A percentile compares a stretch with the other conserved stretches of the same genome.
phyloP scores from a whole-genome alignment of 805 yeast species.

The Danielia reshetovae region DNA sequence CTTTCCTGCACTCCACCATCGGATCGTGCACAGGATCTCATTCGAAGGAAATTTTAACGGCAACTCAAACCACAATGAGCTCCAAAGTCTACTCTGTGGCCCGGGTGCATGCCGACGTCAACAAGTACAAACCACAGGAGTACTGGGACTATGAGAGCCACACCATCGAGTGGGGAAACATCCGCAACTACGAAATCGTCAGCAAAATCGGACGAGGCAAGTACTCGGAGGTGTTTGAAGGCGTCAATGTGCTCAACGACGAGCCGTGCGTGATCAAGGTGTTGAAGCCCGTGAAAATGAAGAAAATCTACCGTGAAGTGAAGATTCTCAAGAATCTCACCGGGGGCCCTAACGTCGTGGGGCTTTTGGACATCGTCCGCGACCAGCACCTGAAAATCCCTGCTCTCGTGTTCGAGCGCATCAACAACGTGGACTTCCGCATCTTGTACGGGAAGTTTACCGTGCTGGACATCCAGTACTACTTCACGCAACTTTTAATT shows the following conservation, averaged over 20 bases:
- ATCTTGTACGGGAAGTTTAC: conserved; percentile 75
- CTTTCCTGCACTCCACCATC: too few species aligned
- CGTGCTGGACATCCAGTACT: conserved; percentile 72
- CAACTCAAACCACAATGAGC: conserved; percentile 8
- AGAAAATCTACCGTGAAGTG: conserved; percentile 87
- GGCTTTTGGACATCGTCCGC: conserved; percentile 72
- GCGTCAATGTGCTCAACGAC: conserved; percentile 62
- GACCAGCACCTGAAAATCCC: conserved; percentile 81
- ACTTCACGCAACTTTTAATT: conserved; percentile 73
- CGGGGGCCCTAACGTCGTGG: conserved; percentile 80
- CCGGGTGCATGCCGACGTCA: conserved; percentile 72
- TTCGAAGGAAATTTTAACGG: background rate
- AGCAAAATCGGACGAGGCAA: conserved; percentile 88
- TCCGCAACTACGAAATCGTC: conserved; percentile 65
- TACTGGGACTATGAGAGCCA: conserved; percentile 85
- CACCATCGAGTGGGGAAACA: conserved; percentile 39
- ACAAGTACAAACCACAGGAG: conserved; percentile 59
- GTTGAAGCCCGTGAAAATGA: conserved; percentile 86
- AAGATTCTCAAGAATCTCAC: conserved; percentile 81
- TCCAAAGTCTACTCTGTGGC: conserved; percentile 25
- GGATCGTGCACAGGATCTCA: too few species aligned
- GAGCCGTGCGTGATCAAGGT: conserved; percentile 78
- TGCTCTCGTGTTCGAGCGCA: conserved; percentile 80
- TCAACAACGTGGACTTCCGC: conserved; percentile 80
- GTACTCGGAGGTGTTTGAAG: conserved; percentile 92